A percentile compares a stretch with the other conserved stretches of the same genome.
These are phyloP conservation scores for Aspergillus sp. DNA, from an alignment of 2,329 filamentous ascomycete genomes.

Conservation along the genomic window DNA sequence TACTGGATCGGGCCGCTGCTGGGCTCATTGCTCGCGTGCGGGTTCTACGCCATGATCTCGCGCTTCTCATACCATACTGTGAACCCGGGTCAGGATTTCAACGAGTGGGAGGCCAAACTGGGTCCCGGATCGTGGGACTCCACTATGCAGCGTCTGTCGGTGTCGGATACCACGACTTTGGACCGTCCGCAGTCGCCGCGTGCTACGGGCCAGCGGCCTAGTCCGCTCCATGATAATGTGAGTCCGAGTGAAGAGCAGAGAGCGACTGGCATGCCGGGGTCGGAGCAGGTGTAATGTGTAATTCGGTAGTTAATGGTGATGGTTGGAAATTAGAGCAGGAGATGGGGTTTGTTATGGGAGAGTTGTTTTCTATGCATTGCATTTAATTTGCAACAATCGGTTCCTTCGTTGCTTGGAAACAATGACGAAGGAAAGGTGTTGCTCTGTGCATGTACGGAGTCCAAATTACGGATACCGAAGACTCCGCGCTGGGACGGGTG, in stretches of 20 bases:
- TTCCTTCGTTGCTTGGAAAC: no score
- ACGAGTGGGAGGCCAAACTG: slow-evolving; percentile 30
- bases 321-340: no score
- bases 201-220: not conserved
- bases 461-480: no score
- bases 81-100: slow-evolving; percentile 58
- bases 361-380: not conserved
- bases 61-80: slow-evolving; percentile 44
- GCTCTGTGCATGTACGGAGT: no score
- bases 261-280: not conserved
- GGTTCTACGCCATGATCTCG: slow-evolving; percentile 51
- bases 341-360: not conserved
- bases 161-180: slow-evolving; percentile 15
- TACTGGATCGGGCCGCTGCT: slow-evolving; percentile 51
- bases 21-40: slow-evolving; percentile 48
- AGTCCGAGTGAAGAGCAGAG: not conserved
- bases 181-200: slow-evolving; percentile 11
- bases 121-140: slow-evolving; percentile 21
- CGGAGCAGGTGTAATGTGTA: not conserved
- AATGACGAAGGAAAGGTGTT: no score
- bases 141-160: slow-evolving; percentile 16
- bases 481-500: not conserved
- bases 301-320: no score
- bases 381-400: not conserved
- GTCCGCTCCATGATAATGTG: not conserved